These are phyloP conservation scores for Orbilia quercus DNA, from an alignment of 2,329 filamentous ascomycete genomes.

Conservation along the genomic window DNA sequence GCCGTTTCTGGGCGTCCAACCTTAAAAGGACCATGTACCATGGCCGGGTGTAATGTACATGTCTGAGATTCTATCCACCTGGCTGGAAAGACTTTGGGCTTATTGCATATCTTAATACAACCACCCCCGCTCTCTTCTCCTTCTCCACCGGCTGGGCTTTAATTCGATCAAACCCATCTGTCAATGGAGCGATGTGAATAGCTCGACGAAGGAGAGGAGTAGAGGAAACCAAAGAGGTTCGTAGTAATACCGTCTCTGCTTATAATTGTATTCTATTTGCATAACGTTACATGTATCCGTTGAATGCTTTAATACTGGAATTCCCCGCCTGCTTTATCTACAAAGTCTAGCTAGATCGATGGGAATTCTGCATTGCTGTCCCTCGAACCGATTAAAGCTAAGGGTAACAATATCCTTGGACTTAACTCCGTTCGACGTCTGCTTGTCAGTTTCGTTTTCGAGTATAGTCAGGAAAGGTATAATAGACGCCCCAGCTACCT, in stretches of 20 bases:
- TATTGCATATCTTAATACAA: constrained; percentile 52
- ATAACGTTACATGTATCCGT: too few species aligned
- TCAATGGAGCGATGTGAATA: constrained; percentile 17
- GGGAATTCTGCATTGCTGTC: too few species aligned
- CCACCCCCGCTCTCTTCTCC: constrained; percentile 16
- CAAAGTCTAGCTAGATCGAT: too few species aligned
- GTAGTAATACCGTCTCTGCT: too few species aligned
- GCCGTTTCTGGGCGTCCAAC: constrained; percentile 41
- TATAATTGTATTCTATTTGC: too few species aligned
- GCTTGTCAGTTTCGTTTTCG: constrained; percentile 15
- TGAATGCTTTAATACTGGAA: too few species aligned
- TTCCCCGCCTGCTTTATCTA: too few species aligned
- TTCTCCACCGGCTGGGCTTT: constrained; percentile 28
- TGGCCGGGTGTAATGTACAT: constrained; percentile 55
- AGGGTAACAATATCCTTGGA: too few species aligned
- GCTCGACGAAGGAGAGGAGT: not conserved
- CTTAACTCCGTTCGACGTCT: not conserved
- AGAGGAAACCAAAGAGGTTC: not conserved
- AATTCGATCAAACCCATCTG: constrained; percentile 44
- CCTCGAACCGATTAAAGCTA: too few species aligned
- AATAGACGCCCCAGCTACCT: constrained; percentile 2
- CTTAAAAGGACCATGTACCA: constrained; percentile 51
- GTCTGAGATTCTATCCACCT: constrained; percentile 55
- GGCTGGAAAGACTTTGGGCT: constrained; percentile 41
- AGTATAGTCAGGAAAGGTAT: constrained; percentile 12